Conservation (phyloP, 1,139 yeast species). For the Eremothecium gossypii region DNA sequence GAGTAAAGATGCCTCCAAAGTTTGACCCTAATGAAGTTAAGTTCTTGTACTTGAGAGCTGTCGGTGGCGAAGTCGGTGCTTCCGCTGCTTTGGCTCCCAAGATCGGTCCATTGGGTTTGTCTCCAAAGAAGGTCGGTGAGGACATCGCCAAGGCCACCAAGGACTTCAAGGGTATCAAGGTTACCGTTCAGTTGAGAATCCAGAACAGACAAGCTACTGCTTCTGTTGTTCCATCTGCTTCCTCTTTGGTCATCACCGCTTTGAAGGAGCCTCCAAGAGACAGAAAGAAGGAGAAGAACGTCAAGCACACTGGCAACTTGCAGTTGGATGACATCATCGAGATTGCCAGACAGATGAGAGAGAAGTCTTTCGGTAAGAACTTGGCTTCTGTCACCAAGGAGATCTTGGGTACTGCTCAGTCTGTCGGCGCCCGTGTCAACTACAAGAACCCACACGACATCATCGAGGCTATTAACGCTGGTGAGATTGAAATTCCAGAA, state of each 20-base stretch:
- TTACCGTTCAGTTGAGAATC: slow-evolving; percentile 95
- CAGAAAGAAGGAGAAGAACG: slow-evolving; percentile 99
- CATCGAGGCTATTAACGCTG: slow-evolving; percentile 95
- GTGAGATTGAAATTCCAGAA: slow-evolving; percentile 94
- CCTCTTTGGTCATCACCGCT: slow-evolving; percentile 97
- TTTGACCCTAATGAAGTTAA: slow-evolving; percentile 98
- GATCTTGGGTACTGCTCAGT: slow-evolving; percentile 99
- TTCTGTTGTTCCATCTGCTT: slow-evolving; percentile 99
- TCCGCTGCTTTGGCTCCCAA: slow-evolving; percentile 99
- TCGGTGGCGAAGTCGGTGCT: slow-evolving; percentile 99
- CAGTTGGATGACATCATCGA: slow-evolving; percentile 94
- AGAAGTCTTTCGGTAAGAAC: slow-evolving; percentile 96
- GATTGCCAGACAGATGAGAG: slow-evolving; percentile 96
- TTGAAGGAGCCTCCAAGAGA: slow-evolving; percentile 99
- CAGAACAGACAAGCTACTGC: slow-evolving; percentile 99
- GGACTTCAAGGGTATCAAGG: slow-evolving; percentile 98
- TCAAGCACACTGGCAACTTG: slow-evolving; percentile 98
- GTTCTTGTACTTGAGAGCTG: slow-evolving; percentile 98
- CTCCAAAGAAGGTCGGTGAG: slow-evolving; percentile 99
- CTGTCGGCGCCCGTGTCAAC: slow-evolving; percentile 98
- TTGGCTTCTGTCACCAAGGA: slow-evolving; percentile 97
- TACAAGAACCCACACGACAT: slow-evolving; percentile 99
- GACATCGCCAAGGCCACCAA: slow-evolving; percentile 99
- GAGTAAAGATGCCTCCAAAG: slow-evolving; percentile 76
- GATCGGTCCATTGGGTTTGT: slow-evolving; percentile 99